A percentile compares a stretch with the other conserved stretches of the same genome.
phyloP scores from a whole-genome alignment of 257 asterid genomes.

The Prunella vulgaris region DNA sequence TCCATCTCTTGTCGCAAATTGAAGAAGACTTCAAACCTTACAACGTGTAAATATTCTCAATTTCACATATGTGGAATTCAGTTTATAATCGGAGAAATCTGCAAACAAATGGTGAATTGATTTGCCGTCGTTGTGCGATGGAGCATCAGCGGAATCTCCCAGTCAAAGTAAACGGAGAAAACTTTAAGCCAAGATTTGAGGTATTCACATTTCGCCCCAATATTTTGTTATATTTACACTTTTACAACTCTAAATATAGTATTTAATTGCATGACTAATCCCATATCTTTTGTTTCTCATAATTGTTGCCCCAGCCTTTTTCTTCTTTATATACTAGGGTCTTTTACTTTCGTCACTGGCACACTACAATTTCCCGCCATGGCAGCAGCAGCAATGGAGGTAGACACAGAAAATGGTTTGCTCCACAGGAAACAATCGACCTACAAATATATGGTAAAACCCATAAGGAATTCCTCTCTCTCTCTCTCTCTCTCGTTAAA shows the following conservation, averaged over 20 bases:
- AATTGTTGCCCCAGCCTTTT: conserved; percentile 17
- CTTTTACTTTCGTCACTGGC: not conserved
- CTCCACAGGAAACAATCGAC: conserved; percentile 61
- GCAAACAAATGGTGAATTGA: not conserved
- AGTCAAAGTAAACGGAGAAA: conserved; percentile 26
- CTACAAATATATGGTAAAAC: conserved; percentile 59
- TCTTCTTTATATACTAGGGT: conserved; percentile 13
- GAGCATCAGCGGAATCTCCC: not conserved
- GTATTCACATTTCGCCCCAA: not conserved
- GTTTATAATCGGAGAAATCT: not conserved
- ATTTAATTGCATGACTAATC: conserved; percentile 2
- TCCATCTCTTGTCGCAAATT: conserved; percentile 26
- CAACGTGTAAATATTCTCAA: not conserved
- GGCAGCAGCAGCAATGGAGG: conserved; percentile 57
- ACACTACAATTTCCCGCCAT: conserved; percentile 58
- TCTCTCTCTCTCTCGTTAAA: not conserved
- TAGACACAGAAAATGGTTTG: conserved; percentile 36
- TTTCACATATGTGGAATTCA: not conserved
- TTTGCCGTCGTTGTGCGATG: not conserved
- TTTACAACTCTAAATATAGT: not conserved
- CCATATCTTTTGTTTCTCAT: not conserved
- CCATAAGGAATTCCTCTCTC: not conserved
- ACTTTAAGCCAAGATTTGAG: not conserved
- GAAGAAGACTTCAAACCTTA: not conserved
- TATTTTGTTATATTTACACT: not conserved